Evolutionary conservation across 352 stramenopile genomes (phyloP), one percentile per base, ranked within the genome.

Genomic region (Pythium pyrilobum): DNA sequence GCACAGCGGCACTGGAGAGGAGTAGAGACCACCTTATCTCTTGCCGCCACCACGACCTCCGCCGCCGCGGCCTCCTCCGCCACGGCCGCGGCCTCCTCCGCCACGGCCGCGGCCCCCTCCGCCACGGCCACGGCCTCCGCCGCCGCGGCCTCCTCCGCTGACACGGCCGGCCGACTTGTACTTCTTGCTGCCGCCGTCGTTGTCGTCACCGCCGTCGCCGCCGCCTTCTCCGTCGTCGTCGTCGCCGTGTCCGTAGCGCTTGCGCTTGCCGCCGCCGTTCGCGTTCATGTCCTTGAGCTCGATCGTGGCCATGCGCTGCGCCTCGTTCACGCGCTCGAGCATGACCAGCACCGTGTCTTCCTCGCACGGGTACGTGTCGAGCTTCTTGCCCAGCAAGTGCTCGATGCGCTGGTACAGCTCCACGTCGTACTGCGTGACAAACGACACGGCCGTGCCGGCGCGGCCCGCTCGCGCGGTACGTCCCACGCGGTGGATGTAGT

Each of bases 401-500:
- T 98, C 95, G 41, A 99, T 92, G 31, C 96, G 82, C 69, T 99
- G 96, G 78, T 98, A 99, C 25, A 99, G 73, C 80, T 99, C 96
- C 1, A 99, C 92, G 71, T 99, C 97, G 74, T 98, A 95, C 77
- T 99, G 97, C 38, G 97, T 99, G 4, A 99, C 97, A 63, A 99
- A 97, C 16, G 95, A 98, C 55, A 99, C 87, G 0, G 97, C 91
- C 16, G 89, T 81, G 34, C 97, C 97, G 15, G 90, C 89, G 40
- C 90, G 73, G 36, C 97, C 97, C 31, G 97, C 97, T 66, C 97
- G 82, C 5, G 97, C 97, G 5, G 97, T 99, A 49, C 97, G 85
- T 18, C 97, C 97, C 2, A 99, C 96, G 29, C 97, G 81, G 67
- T 99, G 96, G 62, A 99, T 98, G 72, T 99, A 99, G 71, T 99